A percentile compares a stretch with the other conserved stretches of the same genome.
Evolutionary conservation across 352 stramenopile genomes (phyloP).

Genomic region (Phytophthora litchii): DNA sequence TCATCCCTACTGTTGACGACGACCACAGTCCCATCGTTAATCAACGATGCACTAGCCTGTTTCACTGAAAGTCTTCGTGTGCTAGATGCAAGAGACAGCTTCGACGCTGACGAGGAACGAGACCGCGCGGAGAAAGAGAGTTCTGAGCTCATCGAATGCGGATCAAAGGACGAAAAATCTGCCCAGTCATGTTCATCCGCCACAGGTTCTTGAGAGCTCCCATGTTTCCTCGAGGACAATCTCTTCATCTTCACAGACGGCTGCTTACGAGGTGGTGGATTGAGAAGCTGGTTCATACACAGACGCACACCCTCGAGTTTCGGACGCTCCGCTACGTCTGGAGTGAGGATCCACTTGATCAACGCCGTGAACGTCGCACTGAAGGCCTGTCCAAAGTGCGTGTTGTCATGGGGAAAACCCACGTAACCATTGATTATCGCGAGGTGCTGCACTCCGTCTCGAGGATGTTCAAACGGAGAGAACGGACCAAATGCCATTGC

Average conservation of each 20-base stretch:
- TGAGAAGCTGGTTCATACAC: slow-evolving; percentile 34
- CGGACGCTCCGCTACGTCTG: slow-evolving; percentile 61
- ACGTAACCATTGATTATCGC: slow-evolving; percentile 75
- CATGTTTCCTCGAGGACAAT: slow-evolving; percentile 14
- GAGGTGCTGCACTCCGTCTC: slow-evolving; percentile 54
- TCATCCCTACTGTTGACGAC: slow-evolving; percentile 4
- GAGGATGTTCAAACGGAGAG: slow-evolving; percentile 88
- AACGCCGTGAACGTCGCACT: slow-evolving; percentile 65
- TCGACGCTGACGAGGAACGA: slow-evolving; percentile 5
- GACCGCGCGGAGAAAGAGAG: slow-evolving; percentile 9
- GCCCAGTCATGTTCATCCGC: slow-evolving; percentile 28
- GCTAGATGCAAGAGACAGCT: slow-evolving; percentile 9
- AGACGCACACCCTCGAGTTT: slow-evolving; percentile 54
- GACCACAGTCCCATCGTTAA: not conserved
- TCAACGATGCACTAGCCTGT: slow-evolving; percentile 10
- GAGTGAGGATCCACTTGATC: slow-evolving; percentile 77
- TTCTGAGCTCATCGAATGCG: slow-evolving; percentile 8
- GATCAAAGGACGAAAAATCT: slow-evolving; percentile 37
- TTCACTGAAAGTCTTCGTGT: slow-evolving; percentile 8
- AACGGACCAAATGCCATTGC: slow-evolving; percentile 90
- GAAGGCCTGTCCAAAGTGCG: slow-evolving; percentile 37
- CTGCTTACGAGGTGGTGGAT: slow-evolving; percentile 17
- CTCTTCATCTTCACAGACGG: slow-evolving; percentile 7
- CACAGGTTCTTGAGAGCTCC: slow-evolving; percentile 2
- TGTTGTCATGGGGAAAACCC: slow-evolving; percentile 42